These are phyloP conservation scores for Cordyceps farinosa DNA, from an alignment of 2,329 filamentous ascomycete species.

Conservation along the genomic window DNA sequence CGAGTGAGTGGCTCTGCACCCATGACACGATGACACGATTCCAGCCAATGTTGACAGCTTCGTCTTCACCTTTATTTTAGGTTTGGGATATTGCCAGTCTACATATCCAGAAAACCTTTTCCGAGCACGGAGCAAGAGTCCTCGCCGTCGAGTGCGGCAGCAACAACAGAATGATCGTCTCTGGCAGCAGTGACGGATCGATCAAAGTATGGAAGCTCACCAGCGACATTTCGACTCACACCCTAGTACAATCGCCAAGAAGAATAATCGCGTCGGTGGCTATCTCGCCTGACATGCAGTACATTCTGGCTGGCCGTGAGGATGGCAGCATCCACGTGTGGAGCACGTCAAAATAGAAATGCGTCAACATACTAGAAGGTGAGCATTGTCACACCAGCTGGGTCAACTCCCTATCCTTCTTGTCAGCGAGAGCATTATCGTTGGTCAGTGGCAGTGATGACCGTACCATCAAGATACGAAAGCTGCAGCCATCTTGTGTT, in stretches of 20 bases:
- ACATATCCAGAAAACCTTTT: slow-evolving; percentile 85
- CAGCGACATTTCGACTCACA: too few relatives aligned
- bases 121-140: slow-evolving; percentile 95
- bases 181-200: slow-evolving; percentile 88
- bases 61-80: slow-evolving; percentile 39
- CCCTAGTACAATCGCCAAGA: too few relatives aligned
- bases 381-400: slow-evolving; percentile 76
- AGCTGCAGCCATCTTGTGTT: slow-evolving; percentile 53
- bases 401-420: slow-evolving; percentile 95
- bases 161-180: slow-evolving; percentile 90
- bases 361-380: too few relatives aligned
- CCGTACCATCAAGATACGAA: slow-evolving; percentile 99
- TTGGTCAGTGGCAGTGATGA: slow-evolving; percentile 91
- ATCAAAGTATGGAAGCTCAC: slow-evolving; percentile 81
- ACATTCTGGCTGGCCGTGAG: slow-evolving; percentile 87
- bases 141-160: slow-evolving; percentile 94
- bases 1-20: slow-evolving; percentile 56
- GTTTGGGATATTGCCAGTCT: slow-evolving; percentile 89
- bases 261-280: slow-evolving; percentile 80
- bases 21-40: not conserved
- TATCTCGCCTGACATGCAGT: slow-evolving; percentile 91
- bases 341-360: slow-evolving; percentile 56
- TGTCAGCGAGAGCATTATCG: slow-evolving; percentile 58
- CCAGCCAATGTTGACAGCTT: not conserved
- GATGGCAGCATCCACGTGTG: slow-evolving; percentile 98